Conservation (phyloP, 2,329 filamentous ascomycete genomes). For the Penicillium sp. region DNA sequence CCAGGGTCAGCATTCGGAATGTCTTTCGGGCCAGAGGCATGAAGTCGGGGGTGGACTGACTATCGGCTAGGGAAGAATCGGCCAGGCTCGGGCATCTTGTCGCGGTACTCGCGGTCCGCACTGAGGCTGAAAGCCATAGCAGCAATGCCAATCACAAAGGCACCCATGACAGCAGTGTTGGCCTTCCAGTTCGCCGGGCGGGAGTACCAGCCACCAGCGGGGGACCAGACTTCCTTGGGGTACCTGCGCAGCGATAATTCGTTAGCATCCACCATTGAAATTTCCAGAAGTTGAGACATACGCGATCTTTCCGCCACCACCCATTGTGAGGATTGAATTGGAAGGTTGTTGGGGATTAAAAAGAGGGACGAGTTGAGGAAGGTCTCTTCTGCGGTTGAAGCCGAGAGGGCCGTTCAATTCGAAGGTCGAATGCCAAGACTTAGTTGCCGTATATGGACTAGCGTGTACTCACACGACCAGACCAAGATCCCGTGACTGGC, state of each 20-base stretch:
- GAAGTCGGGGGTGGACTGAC: slow-evolving; percentile 53
- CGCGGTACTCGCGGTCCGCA: slow-evolving; percentile 70
- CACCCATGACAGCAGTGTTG: slow-evolving; percentile 79
- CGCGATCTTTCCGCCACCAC: slow-evolving; percentile 78
- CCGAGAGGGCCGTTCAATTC: slow-evolving; percentile 32
- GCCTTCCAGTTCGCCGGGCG: slow-evolving; percentile 92
- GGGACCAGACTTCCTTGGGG: slow-evolving; percentile 99
- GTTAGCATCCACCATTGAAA: slow-evolving; percentile 22
- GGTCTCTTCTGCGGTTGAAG: slow-evolving; percentile 27
- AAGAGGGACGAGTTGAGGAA: slow-evolving; percentile 24
- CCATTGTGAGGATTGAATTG: slow-evolving; percentile 49
- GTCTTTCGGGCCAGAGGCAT: background rate
- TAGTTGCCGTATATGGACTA: slow-evolving; percentile 27
- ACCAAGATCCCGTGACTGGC: slow-evolving; percentile 38
- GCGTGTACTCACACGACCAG: slow-evolving; percentile 35
- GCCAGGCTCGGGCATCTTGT: slow-evolving; percentile 72
- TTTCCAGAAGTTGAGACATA: slow-evolving; percentile 52
- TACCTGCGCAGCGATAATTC: slow-evolving; percentile 59
- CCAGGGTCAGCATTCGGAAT: slow-evolving; percentile 18
- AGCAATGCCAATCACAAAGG: slow-evolving; percentile 66
- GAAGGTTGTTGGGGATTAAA: slow-evolving; percentile 20
- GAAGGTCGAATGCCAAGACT: slow-evolving; percentile 31
- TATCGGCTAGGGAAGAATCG: slow-evolving; percentile 83
- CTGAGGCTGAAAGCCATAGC: slow-evolving; percentile 70
- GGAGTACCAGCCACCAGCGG: slow-evolving; percentile 94